Evolutionary conservation across 345 rosid genomes (phyloP).

Genomic region (Aquilaria sinensis): DNA sequence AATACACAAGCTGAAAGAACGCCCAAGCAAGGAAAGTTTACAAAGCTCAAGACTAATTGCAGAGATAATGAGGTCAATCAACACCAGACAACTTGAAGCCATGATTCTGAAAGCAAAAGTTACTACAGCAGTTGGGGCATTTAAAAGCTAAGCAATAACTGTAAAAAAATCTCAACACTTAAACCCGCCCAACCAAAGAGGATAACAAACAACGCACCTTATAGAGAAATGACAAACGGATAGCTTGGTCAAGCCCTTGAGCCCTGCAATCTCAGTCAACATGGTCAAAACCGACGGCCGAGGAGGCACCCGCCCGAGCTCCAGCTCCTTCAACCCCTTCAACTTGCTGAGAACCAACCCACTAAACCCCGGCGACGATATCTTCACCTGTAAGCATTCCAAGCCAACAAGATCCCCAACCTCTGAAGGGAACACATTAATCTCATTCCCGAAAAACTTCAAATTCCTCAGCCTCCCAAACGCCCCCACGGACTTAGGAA

Average conservation of each 20-base stretch:
- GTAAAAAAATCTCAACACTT: neutral
- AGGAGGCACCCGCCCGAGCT: slow-evolving; percentile 63
- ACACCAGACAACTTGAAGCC: too few species aligned
- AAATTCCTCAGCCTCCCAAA: slow-evolving; percentile 49
- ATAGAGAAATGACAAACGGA: slow-evolving; percentile 90
- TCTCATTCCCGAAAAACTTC: slow-evolving; percentile 81
- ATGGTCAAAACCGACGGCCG: slow-evolving; percentile 68
- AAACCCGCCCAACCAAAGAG: slow-evolving; percentile 5
- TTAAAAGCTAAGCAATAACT: neutral
- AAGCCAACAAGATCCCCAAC: slow-evolving; percentile 59
- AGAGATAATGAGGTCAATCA: too few species aligned
- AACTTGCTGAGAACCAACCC: slow-evolving; percentile 59
- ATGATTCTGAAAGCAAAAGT: too few species aligned
- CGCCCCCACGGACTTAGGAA: slow-evolving; percentile 64
- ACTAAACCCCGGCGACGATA: slow-evolving; percentile 55
- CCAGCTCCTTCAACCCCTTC: slow-evolving; percentile 79
- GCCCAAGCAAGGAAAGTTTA: too few species aligned
- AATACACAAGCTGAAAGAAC: too few species aligned
- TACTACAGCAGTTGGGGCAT: too few species aligned
- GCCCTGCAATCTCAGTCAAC: slow-evolving; percentile 74
- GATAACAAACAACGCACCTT: slow-evolving; percentile 35
- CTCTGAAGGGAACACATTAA: slow-evolving; percentile 69
- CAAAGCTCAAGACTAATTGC: too few species aligned
- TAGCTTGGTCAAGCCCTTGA: slow-evolving; percentile 74
- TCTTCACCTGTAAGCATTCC: slow-evolving; percentile 82